A percentile compares a stretch with the other conserved stretches of the same genome.
Conservation (phyloP, 2,329 filamentous ascomycete genomes). For the Aspergillus fumigatus region DNA sequence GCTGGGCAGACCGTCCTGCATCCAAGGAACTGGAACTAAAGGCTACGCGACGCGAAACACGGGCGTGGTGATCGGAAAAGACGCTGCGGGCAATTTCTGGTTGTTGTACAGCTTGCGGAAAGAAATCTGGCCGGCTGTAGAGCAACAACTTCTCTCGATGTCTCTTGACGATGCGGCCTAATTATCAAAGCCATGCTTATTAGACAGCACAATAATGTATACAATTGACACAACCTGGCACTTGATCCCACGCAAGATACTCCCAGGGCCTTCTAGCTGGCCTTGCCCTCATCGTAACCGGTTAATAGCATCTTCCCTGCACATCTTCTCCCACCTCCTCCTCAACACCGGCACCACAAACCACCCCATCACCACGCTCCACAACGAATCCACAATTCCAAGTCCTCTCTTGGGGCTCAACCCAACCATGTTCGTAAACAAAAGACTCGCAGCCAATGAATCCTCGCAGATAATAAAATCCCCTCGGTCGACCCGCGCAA, state of each 20-base stretch:
- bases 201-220: too few species aligned
- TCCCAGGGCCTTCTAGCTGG: too few species aligned
- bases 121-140: slow-evolving; percentile 17
- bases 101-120: slow-evolving; percentile 16
- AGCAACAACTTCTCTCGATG: not conserved
- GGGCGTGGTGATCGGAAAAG: slow-evolving; percentile 28
- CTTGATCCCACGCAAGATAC: too few species aligned
- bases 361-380: not conserved
- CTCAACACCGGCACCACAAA: not conserved
- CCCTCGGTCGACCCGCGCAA: slow-evolving; percentile 1
- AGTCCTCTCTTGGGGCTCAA: not conserved
- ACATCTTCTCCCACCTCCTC: not conserved
- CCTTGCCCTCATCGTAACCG: too few species aligned
- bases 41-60: slow-evolving; percentile 12
- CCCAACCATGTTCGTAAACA: slow-evolving; percentile 1
- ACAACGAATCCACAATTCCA: not conserved
- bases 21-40: slow-evolving; percentile 3
- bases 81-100: slow-evolving; percentile 31
- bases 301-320: not conserved
- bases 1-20: slow-evolving; percentile 10
- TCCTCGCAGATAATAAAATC: slow-evolving; percentile 4
- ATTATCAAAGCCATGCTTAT: too few species aligned
- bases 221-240: too few species aligned
- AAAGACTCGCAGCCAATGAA: not conserved
- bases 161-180: not conserved